phyloP scores from a whole-genome alignment of 805 yeast genomes.

The Torulaspora delbrueckii region DNA sequence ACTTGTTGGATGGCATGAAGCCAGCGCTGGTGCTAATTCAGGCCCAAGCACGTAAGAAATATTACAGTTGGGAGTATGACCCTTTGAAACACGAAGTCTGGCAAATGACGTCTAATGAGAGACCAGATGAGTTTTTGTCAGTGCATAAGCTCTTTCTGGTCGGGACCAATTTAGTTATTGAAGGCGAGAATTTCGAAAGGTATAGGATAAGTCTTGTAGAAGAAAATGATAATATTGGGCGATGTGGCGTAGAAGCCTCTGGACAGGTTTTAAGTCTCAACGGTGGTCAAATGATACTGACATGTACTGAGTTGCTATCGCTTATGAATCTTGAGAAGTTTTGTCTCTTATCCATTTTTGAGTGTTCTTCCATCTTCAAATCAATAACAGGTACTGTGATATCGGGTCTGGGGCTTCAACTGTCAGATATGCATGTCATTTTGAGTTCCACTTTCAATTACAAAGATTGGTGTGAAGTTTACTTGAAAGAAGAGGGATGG shows the following conservation, averaged over 20 bases:
- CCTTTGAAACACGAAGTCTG: conserved; percentile 7
- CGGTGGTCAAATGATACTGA: conserved; percentile 7
- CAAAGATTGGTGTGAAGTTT: conserved; percentile 36
- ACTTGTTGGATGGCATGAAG: conserved; percentile 9
- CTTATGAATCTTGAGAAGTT: conserved; percentile 10
- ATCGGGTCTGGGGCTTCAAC: conserved; percentile 23
- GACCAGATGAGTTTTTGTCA: conserved; percentile 7
- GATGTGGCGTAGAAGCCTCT: conserved; percentile 1
- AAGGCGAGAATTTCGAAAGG: conserved; percentile 8
- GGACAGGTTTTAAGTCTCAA: conserved; percentile 12
- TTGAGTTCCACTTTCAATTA: conserved; percentile 28
- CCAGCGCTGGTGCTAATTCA: conserved; percentile 17
- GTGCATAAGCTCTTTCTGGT: conserved; percentile 10
- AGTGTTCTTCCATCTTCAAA: conserved; percentile 25
- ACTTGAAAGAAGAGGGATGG: conserved; percentile 30
- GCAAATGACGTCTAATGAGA: conserved; percentile 11
- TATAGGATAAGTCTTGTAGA: conserved; percentile 8
- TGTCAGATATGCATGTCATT: conserved; percentile 30
- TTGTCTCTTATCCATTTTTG: conserved; percentile 24
- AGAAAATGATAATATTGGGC: conserved; percentile 7
- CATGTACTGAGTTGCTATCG: conserved; percentile 6
- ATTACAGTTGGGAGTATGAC: conserved; percentile 14
- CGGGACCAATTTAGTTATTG: conserved; percentile 10
- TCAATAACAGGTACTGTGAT: conserved; percentile 29
- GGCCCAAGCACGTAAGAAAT: conserved; percentile 16